Base-by-base conservation (phyloP, 2,329 filamentous ascomycete species). In the Emergomyces pasteurianus region DNA sequence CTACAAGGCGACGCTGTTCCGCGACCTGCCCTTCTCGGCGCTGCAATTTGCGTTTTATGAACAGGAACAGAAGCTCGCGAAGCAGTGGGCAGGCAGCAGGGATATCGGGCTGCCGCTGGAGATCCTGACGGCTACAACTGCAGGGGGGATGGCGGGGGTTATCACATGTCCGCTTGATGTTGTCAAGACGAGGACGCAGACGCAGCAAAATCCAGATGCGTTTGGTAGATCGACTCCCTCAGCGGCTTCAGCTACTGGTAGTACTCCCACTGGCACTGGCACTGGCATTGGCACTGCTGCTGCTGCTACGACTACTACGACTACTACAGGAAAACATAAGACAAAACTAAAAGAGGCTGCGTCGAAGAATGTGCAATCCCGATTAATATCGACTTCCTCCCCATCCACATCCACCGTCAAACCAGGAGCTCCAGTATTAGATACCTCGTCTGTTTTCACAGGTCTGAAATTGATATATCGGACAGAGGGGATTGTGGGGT, bases 41-140 rank as follows among this genome's bases (percentile, higher is more conserved):
- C 78, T 99, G 12, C 94, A 99, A 71, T 97, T 99, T 75, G 92
- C 95, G 69, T 96, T 99, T 72, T 99, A 96, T 79, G 94, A 99
- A 74, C 90, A 97, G 74, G 92, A 92, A 71, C 89, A 92, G 69
- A 84, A 81, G 53, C 83, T 90, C 81, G 92, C 94, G 0, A 88
- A 88, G 69, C 74, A 84, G 59, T 95, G 88, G 81, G 86, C 88
- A 70, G 84, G 87, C 40, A 88, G 86, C 64, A 83, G 87, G 61
- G 90, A 96, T 62, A 95, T 99, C 59, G 94, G 94, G 0, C 76
- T 95, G 40, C 81, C 86, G 0, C 74, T 97, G 43, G 94, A 99
- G 72, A 87, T 97, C 28, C 74, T 95, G 16, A 99, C 94, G 0
- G 94, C 92, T 18, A 91, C 89, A 2, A 87, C 86, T 2, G 95